Evolutionary conservation across 164 flowering plant species (phyloP), one percentile per base, ranked within the genome.

Genomic region (Brasenia schreberi): DNA sequence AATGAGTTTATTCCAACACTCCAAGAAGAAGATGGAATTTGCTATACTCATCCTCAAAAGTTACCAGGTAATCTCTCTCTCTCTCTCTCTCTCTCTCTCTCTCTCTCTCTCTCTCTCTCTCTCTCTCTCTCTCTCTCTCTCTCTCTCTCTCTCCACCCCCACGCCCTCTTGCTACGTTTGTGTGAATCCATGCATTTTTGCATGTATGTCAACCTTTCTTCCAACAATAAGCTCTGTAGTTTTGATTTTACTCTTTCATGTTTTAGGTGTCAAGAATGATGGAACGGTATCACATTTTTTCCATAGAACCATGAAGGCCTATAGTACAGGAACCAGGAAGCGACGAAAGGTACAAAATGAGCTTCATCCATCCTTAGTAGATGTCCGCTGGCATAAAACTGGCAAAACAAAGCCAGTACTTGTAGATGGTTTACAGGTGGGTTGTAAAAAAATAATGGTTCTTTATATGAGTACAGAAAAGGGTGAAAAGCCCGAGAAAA

Each of bases 341-440:
- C 98, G 98, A 12, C 72, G 98, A n/a, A 94, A 89, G 78, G 84
- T 94, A 66, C 82, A 76, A 33, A 86, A 82, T 60, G 85, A 81
- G 66, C 80, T 79, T 71, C 10, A 61, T 23, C 63, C 63, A 61
- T 61, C 5, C 33, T 64, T 64, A 52, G 88, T 88, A 61, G 97
- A 89, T 81, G 91, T 94, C 45, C 90, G 97, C 45, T 94, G 98
- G 98, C 98, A 94, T 69, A 91, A 91, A 75, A 94, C 97, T 49
- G 98, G 98, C n/a, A 80, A 80, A 72, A 94, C 98, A 6, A 94
- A 89, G 72, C 97, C 97, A 18, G 93, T 94, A 58, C 52, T 77
- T 2, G 53, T 87, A 64, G 87, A 94, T 72, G 96, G 96, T 19
- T 77, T 82, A 43, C 96, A 91, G 44, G 81, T 59, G 66, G 98